A percentile compares a stretch with the other conserved stretches of the same genome.
phyloP scores from a whole-genome alignment of 371 early-diverging fungal genomes.

The Mucor sp. region DNA sequence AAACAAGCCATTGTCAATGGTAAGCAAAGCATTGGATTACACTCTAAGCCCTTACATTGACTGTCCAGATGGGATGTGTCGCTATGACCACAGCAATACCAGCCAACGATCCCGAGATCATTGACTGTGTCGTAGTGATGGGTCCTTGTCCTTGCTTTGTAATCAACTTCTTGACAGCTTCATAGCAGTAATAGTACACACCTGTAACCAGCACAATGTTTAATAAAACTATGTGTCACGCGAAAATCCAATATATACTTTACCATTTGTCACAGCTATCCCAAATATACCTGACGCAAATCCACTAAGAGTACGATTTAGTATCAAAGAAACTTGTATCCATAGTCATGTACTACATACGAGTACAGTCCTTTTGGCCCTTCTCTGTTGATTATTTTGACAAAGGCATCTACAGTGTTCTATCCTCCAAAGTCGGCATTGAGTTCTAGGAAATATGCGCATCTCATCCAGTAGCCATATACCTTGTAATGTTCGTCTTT shows the following conservation, averaged over 20 bases:
- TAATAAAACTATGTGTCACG: conserved; percentile 5
- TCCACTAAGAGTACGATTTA: conserved; percentile 58
- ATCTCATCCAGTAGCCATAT: too few species aligned
- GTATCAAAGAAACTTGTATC: neutral
- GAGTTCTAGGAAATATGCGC: neutral
- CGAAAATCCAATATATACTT: neutral
- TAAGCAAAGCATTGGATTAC: neutral
- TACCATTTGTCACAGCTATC: conserved; percentile 92
- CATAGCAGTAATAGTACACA: conserved; percentile 93
- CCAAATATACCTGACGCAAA: conserved; percentile 92
- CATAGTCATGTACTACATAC: conserved; percentile 47
- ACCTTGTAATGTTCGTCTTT: conserved; percentile 61
- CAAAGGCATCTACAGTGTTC: conserved; percentile 72
- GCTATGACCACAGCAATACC: conserved; percentile 74
- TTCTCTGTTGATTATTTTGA: conserved; percentile 84
- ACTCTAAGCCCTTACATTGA: conserved; percentile 63
- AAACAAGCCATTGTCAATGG: neutral
- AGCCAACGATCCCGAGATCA: conserved; percentile 87
- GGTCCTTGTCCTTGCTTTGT: conserved; percentile 17
- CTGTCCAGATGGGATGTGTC: conserved; percentile 95
- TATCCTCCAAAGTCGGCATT: conserved; percentile 19
- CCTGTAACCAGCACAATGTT: conserved; percentile 24
- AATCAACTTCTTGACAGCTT: conserved; percentile 68
- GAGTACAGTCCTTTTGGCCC: conserved; percentile 87
- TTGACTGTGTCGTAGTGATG: conserved; percentile 73